Conservation (phyloP, 352 stramenopile genomes). For the Nothophytophthora sp. region DNA sequence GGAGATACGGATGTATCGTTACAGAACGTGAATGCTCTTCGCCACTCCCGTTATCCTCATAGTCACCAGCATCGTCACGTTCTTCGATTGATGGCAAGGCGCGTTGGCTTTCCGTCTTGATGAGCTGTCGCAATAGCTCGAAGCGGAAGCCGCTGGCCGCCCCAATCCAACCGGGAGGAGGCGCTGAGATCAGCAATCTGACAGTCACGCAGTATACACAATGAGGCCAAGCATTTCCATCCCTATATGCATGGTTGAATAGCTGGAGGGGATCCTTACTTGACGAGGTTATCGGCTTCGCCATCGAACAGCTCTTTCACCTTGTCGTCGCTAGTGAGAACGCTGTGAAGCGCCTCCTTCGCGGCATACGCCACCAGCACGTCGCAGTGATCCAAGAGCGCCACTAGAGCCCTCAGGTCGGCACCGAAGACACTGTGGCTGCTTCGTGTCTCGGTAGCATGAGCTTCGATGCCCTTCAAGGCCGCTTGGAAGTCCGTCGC, state of each 20-base stretch:
- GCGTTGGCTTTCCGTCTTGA: slow-evolving; percentile 13
- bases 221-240: background rate
- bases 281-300: slow-evolving; percentile 16
- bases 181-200: slow-evolving; percentile 6
- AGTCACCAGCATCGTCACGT: slow-evolving; percentile 1
- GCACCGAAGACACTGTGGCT: background rate
- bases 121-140: slow-evolving; percentile 47
- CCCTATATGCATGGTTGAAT: background rate
- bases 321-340: slow-evolving; percentile 2
- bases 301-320: background rate
- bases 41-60: background rate
- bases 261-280: too few species aligned
- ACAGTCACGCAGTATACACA: too few species aligned
- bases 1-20: slow-evolving; percentile 10
- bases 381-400: slow-evolving; percentile 29
- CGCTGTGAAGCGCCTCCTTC: slow-evolving; percentile 33
- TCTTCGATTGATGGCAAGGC: background rate
- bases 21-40: background rate
- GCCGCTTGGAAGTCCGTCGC: slow-evolving; percentile 12
- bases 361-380: slow-evolving; percentile 44
- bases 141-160: slow-evolving; percentile 42
- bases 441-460: slow-evolving; percentile 6
- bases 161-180: slow-evolving; percentile 1
- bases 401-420: slow-evolving; percentile 17
- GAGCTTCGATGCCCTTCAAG: slow-evolving; percentile 6